Evolutionary conservation across 352 stramenopile species (phyloP).

Genomic region (Phytophthora colocasiae): DNA sequence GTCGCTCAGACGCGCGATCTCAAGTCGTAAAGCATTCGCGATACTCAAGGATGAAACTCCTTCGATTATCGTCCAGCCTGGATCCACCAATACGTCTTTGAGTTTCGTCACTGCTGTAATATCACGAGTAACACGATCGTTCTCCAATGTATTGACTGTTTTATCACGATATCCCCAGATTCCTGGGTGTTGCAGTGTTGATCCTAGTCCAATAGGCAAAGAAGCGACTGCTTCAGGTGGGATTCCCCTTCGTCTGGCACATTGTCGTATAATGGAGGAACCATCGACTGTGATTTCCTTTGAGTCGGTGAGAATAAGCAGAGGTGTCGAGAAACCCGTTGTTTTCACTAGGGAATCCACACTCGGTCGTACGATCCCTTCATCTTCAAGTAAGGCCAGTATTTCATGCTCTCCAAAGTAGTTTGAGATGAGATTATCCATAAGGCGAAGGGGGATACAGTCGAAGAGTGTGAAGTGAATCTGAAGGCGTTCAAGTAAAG

Average conservation of each 20-base stretch:
- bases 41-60: slow-evolving; percentile 24
- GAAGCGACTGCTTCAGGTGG: slow-evolving; percentile 22
- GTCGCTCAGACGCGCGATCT: slow-evolving; percentile 35
- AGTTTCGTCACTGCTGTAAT: slow-evolving; percentile 29
- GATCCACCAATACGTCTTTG: slow-evolving; percentile 33
- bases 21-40: slow-evolving; percentile 39
- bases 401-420: slow-evolving; percentile 33
- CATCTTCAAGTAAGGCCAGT: slow-evolving; percentile 18
- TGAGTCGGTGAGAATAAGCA: slow-evolving; percentile 34
- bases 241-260: slow-evolving; percentile 24
- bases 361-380: slow-evolving; percentile 20
- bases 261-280: slow-evolving; percentile 25
- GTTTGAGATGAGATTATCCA: slow-evolving; percentile 37
- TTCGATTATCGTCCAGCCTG: slow-evolving; percentile 45
- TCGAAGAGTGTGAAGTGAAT: slow-evolving; percentile 45
- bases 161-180: slow-evolving; percentile 26
- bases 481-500: slow-evolving; percentile 38
- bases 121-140: slow-evolving; percentile 10
- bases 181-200: background rate
- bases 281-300: slow-evolving; percentile 12
- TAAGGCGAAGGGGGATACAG: slow-evolving; percentile 17
- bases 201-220: slow-evolving; percentile 9
- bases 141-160: background rate
- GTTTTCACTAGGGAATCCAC: slow-evolving; percentile 18
- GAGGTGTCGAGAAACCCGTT: slow-evolving; percentile 13